Conservation (phyloP, 805 yeast species). For the Barnettozyma salicaria region DNA sequence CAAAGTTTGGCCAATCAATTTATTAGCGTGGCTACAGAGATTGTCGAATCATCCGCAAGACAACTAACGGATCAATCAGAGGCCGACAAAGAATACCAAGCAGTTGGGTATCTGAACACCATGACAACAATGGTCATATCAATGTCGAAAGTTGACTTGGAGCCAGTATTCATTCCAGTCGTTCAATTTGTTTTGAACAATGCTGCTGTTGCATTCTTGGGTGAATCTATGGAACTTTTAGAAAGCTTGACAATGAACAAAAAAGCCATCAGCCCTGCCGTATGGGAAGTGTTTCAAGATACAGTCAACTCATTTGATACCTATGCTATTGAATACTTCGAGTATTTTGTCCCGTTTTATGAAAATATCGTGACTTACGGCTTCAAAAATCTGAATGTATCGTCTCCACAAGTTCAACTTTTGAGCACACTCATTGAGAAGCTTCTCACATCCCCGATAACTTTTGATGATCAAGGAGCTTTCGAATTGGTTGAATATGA, state of each 20-base stretch:
- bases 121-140: slow-evolving; percentile 68
- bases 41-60: slow-evolving; percentile 35
- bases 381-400: slow-evolving; percentile 28
- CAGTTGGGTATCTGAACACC: slow-evolving; percentile 60
- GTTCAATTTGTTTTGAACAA: slow-evolving; percentile 53
- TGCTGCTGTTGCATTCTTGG: slow-evolving; percentile 53
- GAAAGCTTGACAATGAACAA: slow-evolving; percentile 50
- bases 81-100: slow-evolving; percentile 63
- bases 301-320: slow-evolving; percentile 51
- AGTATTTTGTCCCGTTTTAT: slow-evolving; percentile 49
- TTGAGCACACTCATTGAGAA: slow-evolving; percentile 15
- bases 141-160: slow-evolving; percentile 52
- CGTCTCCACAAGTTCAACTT: slow-evolving; percentile 16
- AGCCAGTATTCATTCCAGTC: slow-evolving; percentile 50
- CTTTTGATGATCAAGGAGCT: slow-evolving; percentile 31
- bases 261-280: slow-evolving; percentile 39
- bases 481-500: slow-evolving; percentile 27
- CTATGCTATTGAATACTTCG: slow-evolving; percentile 55
- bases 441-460: slow-evolving; percentile 18
- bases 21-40: slow-evolving; percentile 47
- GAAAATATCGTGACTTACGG: slow-evolving; percentile 49
- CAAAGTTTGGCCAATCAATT: slow-evolving; percentile 58
- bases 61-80: slow-evolving; percentile 24
- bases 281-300: slow-evolving; percentile 48
- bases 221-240: slow-evolving; percentile 58